Base-by-base conservation (phyloP, 345 rosid species). In the Arabidopsis suecica region DNA sequence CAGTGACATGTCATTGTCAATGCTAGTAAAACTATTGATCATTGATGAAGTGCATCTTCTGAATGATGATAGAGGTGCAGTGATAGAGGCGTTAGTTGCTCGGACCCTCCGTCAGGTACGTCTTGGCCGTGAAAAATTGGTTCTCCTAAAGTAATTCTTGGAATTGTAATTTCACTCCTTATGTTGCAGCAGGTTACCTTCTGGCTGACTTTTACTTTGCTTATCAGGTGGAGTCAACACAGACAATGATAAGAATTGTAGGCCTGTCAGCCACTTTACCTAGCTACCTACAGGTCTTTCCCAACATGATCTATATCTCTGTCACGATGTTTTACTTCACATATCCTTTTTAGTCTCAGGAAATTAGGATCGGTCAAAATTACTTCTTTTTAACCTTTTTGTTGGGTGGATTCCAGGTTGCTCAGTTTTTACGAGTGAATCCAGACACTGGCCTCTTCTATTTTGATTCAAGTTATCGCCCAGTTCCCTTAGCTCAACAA, bases 221-320 rank as follows among this genome's bases (percentile, higher is more conserved):
- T 22, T 77, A 70, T 53, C 85, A 94, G 98, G 98, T 94, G 84
- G 98, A 94, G 82, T 91, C 96, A 78, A 91, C 97, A 65, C 98
- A 94, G 76, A 84, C 91, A 60, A 94, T 94, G 98, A 94, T 94
- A 73, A 96, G 98, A 68, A 90, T 94, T 61, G 98, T 94, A 48
- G 98, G 98, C 82, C 93, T 94, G 75, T 94, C 98, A 80, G 98
- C 98, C 76, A 94, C 98, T 72, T 79, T 91, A 61, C 98, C 98
- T 59, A 91, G 93, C 80, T 94, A 89, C 79, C 72, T 87, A 69
- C 95, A 94, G 98, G 98, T 94, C 66, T 68, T 40, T 68, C 41
- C 9, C 63, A 48, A 41, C 32, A 64, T 47, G 51, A 77, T 45
- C 56, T 47, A 65, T 38, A 50, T 71, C 11, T 63, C n/a, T 36